Conservation (phyloP, 148 eudicot genomes). For the Chenopodium album region DNA sequence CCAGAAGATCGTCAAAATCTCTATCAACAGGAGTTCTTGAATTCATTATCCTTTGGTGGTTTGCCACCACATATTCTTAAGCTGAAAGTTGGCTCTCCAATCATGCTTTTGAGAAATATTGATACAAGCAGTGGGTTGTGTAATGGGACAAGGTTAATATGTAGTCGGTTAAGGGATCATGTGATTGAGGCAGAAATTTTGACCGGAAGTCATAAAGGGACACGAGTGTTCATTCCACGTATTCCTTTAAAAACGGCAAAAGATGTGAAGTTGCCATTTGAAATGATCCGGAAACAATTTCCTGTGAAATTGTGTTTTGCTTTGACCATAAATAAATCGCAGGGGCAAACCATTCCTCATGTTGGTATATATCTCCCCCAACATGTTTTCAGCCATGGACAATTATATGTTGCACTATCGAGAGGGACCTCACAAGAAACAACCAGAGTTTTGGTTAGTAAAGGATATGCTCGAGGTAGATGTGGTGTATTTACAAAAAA, state of each 20-base stretch:
- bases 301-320: neutral
- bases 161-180: neutral
- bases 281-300: neutral
- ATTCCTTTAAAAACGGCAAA: too few species aligned
- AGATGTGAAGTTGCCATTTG: neutral
- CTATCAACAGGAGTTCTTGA: neutral
- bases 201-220: neutral
- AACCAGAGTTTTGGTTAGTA: neutral
- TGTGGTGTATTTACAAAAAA: neutral
- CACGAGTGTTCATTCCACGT: neutral
- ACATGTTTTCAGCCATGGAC: too few species aligned
- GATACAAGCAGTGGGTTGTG: neutral
- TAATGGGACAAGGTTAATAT: neutral
- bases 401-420: too few species aligned
- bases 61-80: neutral
- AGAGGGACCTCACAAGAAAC: too few species aligned
- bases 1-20: neutral
- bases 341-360: neutral
- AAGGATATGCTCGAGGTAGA: neutral
- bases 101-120: neutral
- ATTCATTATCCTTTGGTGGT: constrained; percentile 3
- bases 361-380: neutral
- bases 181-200: neutral
- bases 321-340: neutral
- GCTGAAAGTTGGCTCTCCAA: neutral